Base-by-base conservation (phyloP, 805 yeast genomes). In the Candida nitratophila region DNA sequence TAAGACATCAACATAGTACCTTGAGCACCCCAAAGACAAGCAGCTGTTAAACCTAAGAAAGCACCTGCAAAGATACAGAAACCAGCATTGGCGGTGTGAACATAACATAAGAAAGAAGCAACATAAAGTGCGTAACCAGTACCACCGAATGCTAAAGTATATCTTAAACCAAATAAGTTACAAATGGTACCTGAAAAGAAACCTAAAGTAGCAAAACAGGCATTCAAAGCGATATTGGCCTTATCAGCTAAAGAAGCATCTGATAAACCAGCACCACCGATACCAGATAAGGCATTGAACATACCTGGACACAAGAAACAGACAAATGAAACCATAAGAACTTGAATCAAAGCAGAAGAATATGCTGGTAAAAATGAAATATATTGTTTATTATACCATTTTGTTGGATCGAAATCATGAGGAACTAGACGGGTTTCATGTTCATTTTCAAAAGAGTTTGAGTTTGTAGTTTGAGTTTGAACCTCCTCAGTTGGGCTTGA, bases 1-100 rank as follows among this genome's bases (percentile, higher is more conserved):
- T 78, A 78, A n/a, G 78, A 64, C 73, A 78, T 71, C 49, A 77
- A 70, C 40, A 78, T 71, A 24, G 76, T 62, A 41, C 79, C 78
- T 55, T 76, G 81, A 30, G 81, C 80, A 26, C 80, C 73, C 83
- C 83, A 78, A 41, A 77, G 64, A 39, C 68, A 57, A 34, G 76
- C 66, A 11, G 83, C 83, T 59, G 78, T 69, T 37, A 74, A 45
- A 52, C 83, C 83, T 47, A 78, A 65, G 55, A 68, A 70, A 20
- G 81, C 81, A 47, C 54, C 54, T 21, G 79, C 71, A 49, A 74
- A 74, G 44, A 77, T 70, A 42, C 71, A 73, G 54, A 74, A 77
- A 8, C 79, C 82, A 12, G 56, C 60, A 52, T 74, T 76, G 40
- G 63, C 57, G 44, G 62, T 68, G 49, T 72, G 73, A 53, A 67